Evolutionary conservation across 1,139 yeast genomes (phyloP).

Genomic region (Yamadazyma conglobata): DNA sequence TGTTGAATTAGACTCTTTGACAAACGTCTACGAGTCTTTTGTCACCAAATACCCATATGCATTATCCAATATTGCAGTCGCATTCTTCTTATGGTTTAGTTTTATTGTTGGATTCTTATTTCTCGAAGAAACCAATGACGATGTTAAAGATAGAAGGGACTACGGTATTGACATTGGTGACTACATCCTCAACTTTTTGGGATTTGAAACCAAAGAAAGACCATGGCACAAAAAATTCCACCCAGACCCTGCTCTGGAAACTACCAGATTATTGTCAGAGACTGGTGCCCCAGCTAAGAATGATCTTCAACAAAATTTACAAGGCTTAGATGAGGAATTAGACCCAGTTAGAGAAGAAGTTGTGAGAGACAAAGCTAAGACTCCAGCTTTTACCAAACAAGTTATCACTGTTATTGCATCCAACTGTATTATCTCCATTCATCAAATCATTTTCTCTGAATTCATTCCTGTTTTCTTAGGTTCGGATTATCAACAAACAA

Average conservation of each 20-base stretch:
- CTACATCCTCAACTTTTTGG: conserved; percentile 28
- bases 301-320: background rate
- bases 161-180: conserved; percentile 54
- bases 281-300: no score
- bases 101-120: conserved; percentile 44
- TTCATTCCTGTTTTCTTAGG: conserved; percentile 59
- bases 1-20: background rate
- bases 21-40: conserved; percentile 3
- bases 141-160: conserved; percentile 39
- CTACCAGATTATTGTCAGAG: conserved; percentile 6
- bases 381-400: conserved; percentile 10
- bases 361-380: background rate
- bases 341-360: conserved; percentile 3
- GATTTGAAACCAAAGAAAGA: conserved; percentile 18
- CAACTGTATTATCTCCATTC: conserved; percentile 24
- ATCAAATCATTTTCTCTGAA: conserved; percentile 51
- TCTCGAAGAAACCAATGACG: conserved; percentile 57
- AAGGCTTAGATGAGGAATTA: conserved; percentile 3
- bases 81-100: conserved; percentile 38
- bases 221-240: conserved; percentile 10
- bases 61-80: conserved; percentile 55
- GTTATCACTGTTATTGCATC: conserved; percentile 13
- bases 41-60: conserved; percentile 47
- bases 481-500: conserved; percentile 26
- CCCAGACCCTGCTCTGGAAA: conserved; percentile 3